Base-by-base conservation (phyloP, 805 yeast genomes). In the Grigorovia humatica region DNA sequence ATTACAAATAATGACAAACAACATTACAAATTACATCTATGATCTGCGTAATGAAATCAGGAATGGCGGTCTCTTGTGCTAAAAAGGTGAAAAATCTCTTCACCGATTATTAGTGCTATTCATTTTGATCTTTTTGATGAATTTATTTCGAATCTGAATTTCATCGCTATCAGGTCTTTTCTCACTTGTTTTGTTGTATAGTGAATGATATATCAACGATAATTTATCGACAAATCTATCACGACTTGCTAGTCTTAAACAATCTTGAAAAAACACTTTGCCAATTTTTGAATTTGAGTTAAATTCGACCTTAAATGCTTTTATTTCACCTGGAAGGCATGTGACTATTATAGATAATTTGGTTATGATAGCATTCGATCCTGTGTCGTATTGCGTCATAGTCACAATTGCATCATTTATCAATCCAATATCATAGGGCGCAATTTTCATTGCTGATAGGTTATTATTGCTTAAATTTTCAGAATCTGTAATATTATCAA, bases 331-430 rank as follows among this genome's bases (percentile, higher is more conserved):
- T 6, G 60, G 56, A 11, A 57, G 46, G 30, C 58, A 56, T 4
- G 63, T 57, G 7, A 54, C 49, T 1, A 64, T 49, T 20, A 61
- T 44, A 15, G 56, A 51, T 18, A 59, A 58, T n/a, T 38, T 43
- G 1, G 60, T 45, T 11, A 50, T 53, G 18, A 42, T 46, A 23
- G 47, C 48, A 29, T 45, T 19, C 4, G 41, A 18, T 15, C 52
- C 46, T 2, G 47, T 27, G 17, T 53, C 50, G 20, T 58, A 52
- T 12, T 48, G 15, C 15, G 56, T 46, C 12, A 59, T 51, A 2
- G 55, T 27, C 9, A 60, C 23, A 13, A 59, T 47, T 9, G 62
- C 56, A 52, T 65, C 67, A 17, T 58, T 56, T 9, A 63, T 56
- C 7, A 58, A 48, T 2, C 65, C 67, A 17, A 65, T 48, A 40